Base-by-base conservation (phyloP, 73 alveolate genomes). In the Loxodes magnus region DNA sequence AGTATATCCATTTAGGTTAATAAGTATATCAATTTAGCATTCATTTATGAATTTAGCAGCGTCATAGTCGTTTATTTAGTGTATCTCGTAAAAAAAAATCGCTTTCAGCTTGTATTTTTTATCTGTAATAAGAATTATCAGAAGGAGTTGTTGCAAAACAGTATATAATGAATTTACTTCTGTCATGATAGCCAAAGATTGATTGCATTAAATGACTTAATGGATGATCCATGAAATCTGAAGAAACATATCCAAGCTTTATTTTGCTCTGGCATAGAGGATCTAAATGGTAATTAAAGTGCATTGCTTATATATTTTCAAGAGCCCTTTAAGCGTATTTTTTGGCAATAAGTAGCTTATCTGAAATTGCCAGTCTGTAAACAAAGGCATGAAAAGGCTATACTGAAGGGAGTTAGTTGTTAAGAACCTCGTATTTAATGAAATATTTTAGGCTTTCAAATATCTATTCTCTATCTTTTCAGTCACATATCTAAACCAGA, bases 1-100 rank as follows among this genome's bases (percentile, higher is more conserved):
- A 6, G 82, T 68, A 53, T 57, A 68, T n/a, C 82, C 82, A 35
- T 68, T 68, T 6, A 68, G 57, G 46, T 68, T 68, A 35, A 68
- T 28, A 16, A 68, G 56, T 35, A 68, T 58, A 21, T 68, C 74
- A 34, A 68, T 68, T 33, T 49, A 59, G 35, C 60, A 42, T n/a
- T 24, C 5, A 28, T 68, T 2, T 24, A 68, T 68, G 15, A 37
- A 29, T 17, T 59, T 23, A 22, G 82, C 71, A 4, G 50, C 60
- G 2, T 57, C 70, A 4, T 38, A 35, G 17, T 56, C 51, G 37
- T 30, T 19, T 2, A 55, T 44, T 17, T 37, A 52, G 5, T 74
- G 70, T 3, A 68, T 35, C 16, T 49, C 64, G 33, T n/a, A 57
- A 46, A 26, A 68, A 68, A 31, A 43, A 62, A 29, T 60, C 75